Conservation (phyloP, 495 filamentous ascomycete species). For the Annulohypoxylon nitens region DNA sequence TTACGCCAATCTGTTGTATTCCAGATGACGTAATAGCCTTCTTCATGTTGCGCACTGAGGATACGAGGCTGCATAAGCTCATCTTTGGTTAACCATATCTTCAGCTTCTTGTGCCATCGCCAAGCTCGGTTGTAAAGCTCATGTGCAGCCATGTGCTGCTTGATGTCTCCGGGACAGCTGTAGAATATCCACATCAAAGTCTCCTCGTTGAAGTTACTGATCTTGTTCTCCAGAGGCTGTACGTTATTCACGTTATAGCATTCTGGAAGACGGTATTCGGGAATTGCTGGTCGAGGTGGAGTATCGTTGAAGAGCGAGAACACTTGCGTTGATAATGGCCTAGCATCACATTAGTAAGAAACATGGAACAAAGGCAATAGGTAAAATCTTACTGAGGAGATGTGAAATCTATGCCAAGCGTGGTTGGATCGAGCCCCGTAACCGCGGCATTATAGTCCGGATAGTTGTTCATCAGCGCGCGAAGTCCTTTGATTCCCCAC, state of each 20-base stretch:
- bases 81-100: conserved; percentile 93
- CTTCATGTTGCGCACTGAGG: conserved; percentile 77
- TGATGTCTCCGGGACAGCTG: conserved; percentile 82
- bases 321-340: conserved; percentile 60
- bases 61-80: conserved; percentile 76
- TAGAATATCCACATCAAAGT: conserved; percentile 97
- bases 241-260: conserved; percentile 92
- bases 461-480: conserved; percentile 82
- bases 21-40: conserved; percentile 91
- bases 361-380: neutral
- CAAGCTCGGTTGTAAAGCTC: conserved; percentile 89
- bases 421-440: conserved; percentile 81
- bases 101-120: conserved; percentile 90
- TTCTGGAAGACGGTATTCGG: conserved; percentile 81
- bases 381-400: conserved; percentile 77
- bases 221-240: conserved; percentile 80
- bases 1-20: conserved; percentile 87
- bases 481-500: conserved; percentile 83
- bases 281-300: conserved; percentile 77
- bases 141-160: conserved; percentile 85
- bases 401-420: conserved; percentile 82
- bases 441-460: conserved; percentile 81
- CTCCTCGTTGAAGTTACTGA: conserved; percentile 87
- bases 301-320: conserved; percentile 78
- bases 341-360: conserved; percentile 25